phyloP scores from a whole-genome alignment of 2,329 filamentous ascomycete species.

The Diaporthe sp. region DNA sequence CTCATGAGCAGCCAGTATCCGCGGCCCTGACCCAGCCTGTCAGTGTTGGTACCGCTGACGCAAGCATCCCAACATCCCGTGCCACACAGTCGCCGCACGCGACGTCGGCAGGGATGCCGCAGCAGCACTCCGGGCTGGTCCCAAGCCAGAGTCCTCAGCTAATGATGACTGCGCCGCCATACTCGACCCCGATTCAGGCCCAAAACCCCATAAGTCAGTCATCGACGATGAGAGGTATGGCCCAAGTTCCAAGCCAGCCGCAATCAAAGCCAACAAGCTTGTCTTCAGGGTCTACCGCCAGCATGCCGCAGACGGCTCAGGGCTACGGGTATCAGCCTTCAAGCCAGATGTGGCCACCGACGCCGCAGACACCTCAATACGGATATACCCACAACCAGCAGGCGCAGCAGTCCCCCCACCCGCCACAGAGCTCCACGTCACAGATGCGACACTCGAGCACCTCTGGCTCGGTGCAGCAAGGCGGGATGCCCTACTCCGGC shows the following conservation, averaged over 20 bases:
- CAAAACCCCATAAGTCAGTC: conserved; percentile 81
- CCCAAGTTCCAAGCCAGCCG: conserved; percentile 73
- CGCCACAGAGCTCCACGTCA: conserved; percentile 70
- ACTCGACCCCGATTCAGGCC: conserved; percentile 79
- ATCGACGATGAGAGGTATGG: conserved; percentile 76
- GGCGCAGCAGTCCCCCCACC: conserved; percentile 63
- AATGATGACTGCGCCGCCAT: conserved; percentile 76
- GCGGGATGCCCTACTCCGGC: conserved; percentile 71
- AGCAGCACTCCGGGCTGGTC: conserved; percentile 68
- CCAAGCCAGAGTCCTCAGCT: conserved; percentile 75
- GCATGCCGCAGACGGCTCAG: conserved; percentile 65
- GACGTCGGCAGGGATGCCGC: conserved; percentile 63
- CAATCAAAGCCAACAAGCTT: conserved; percentile 76
- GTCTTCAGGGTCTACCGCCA: conserved; percentile 66
- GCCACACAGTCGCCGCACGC: conserved; percentile 72
- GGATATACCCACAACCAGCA: conserved; percentile 67
- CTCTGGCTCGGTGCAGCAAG: conserved; percentile 68
- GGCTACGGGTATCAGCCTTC: conserved; percentile 75
- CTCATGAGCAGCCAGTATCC: conserved; percentile 80
- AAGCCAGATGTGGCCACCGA: conserved; percentile 76
- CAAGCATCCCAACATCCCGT: conserved; percentile 64
- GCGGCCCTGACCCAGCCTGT: conserved; percentile 59
- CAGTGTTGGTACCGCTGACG: conserved; percentile 57
- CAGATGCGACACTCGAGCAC: conserved; percentile 71
- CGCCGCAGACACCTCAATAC: conserved; percentile 74